Base-by-base conservation (phyloP, 2,329 filamentous ascomycete genomes). In the Claviceps quebecensis region DNA sequence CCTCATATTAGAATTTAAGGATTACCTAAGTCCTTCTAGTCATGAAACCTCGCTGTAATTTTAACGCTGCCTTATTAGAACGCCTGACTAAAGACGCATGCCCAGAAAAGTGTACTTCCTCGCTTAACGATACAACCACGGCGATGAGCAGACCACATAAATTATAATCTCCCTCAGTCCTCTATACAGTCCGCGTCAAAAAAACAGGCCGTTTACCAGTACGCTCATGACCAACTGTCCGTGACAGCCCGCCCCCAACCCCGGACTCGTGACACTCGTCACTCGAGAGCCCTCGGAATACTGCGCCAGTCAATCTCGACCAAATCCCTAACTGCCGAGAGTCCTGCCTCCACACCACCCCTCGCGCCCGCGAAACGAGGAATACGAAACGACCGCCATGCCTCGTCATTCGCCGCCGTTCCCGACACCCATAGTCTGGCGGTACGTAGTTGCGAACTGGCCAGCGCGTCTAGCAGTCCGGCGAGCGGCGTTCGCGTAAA, bases 371-470 rank as follows among this genome's bases (percentile, higher is more conserved):
- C 56, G 56, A 40, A 56, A 52, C 46, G 29, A 50, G 49, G 55
- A 54, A 57, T 34, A 55, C 41, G 22, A 23, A 52, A 52, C 19
- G 50, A 40, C 39, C 13, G 22, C 50, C 50, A 52, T 13, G 39
- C 50, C 13, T n/a, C 45, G 39, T 47, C 45, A 45, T 47, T 53
- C 49, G 62, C 61, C 54, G 73, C 71, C 41, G 56, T 57, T 19
- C 58, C 58, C 50, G 63, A 63, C 40, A 72, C 64, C 56, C 60
- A 61, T 29, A 75, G 56, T 52, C 66, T 61, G 14, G 67, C 69
- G 43, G 55, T 63, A 47, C 69, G 60, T 38, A 76, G 60, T 46
- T 73, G 68, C 47, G 73, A 72, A 52, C 75, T 72, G 43, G 65
- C 60, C 50, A 76, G 57, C 17, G 75, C 58, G 49, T 61, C 60